Evolutionary conservation across 2,329 filamentous ascomycete species (phyloP), one percentile per base, ranked within the genome.

Genomic region (Amesomyces nigricolor): DNA sequence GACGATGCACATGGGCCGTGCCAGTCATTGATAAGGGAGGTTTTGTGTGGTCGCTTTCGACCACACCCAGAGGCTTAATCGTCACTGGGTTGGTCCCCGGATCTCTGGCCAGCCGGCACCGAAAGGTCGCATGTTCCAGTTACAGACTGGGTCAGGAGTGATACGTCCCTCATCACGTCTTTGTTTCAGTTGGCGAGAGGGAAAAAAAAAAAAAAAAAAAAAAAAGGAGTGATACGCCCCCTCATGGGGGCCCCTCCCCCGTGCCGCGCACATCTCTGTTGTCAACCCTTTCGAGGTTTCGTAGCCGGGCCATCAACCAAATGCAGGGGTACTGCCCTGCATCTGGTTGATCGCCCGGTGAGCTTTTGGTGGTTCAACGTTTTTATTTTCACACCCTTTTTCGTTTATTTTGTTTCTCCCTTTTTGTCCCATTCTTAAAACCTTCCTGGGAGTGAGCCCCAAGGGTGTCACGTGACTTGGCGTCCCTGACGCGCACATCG

Each of bases 401-500:
- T 47, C 9, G 7, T 17, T 38, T 17, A n/a, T 44, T 22, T 14
- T 47, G 16, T 22, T 13, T 35, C 11, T 35, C 9, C 9, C 4
- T 35, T 26, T 5, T 26, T 26, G 22, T 26, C 22, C 22, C 22
- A 26, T 26, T 4, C 22, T 26, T 26, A 26, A 26, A 26, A 2
- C 22, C 4, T 5, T 5, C 4, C 22, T 26, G 1, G 2, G 22
- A 13, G 32, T 13, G 9, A 35, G 32, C 32, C 32, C 32, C 11
- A 53, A 43, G 35, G 43, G 56, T 48, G 19, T 51, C 56, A 58
- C 56, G 53, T 58, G 56, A 58, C 14, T n/a, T 40, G 56, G 56
- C 56, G 56, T 53, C 16, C 14, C 49, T 14, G 38, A 54, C 57
- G 50, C 54, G 54, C 22, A 16, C 42, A 29, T 26, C 46, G 4